These are phyloP conservation scores for Solanum boliviense DNA, from an alignment of 257 asterid species.

Conservation along the genomic window DNA sequence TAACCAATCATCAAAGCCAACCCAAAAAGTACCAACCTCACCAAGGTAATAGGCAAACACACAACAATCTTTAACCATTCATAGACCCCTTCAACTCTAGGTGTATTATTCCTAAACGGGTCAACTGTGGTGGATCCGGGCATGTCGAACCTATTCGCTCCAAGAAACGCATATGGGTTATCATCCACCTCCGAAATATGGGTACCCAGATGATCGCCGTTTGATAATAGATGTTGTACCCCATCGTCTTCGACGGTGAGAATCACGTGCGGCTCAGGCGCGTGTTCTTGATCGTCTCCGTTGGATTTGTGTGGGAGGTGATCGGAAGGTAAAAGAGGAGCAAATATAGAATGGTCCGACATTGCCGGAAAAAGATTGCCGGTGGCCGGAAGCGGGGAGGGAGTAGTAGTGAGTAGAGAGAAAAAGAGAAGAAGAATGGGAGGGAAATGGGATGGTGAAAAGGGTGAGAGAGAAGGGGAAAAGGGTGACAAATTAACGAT, in stretches of 20 bases:
- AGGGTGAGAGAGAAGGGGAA: background rate
- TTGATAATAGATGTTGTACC: background rate
- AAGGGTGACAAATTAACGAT: background rate
- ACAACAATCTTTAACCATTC: conserved; percentile 82
- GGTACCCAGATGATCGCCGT: background rate
- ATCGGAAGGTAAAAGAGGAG: conserved; percentile 33
- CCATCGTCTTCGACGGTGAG: conserved; percentile 36
- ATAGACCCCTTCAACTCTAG: conserved; percentile 58
- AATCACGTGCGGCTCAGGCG: conserved; percentile 25
- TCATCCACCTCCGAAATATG: conserved; percentile 8
- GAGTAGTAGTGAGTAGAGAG: background rate
- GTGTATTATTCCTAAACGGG: conserved; percentile 70
- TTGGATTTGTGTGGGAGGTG: conserved; percentile 5
- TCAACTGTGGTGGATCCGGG: conserved; percentile 64
- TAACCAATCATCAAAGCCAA: conserved; percentile 57
- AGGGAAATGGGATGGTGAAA: background rate
- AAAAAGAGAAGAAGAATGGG: background rate
- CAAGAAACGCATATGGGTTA: conserved; percentile 55
- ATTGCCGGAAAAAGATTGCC: conserved; percentile 1
- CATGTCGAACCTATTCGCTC: conserved; percentile 47
- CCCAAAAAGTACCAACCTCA: conserved; percentile 60
- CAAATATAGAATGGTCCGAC: conserved; percentile 35
- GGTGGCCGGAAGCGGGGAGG: background rate
- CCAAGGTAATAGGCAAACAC: conserved; percentile 58
- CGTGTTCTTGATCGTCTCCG: background rate